These are phyloP conservation scores for Jatropha curcas DNA, from an alignment of 345 rosid genomes.

Conservation along the genomic window DNA sequence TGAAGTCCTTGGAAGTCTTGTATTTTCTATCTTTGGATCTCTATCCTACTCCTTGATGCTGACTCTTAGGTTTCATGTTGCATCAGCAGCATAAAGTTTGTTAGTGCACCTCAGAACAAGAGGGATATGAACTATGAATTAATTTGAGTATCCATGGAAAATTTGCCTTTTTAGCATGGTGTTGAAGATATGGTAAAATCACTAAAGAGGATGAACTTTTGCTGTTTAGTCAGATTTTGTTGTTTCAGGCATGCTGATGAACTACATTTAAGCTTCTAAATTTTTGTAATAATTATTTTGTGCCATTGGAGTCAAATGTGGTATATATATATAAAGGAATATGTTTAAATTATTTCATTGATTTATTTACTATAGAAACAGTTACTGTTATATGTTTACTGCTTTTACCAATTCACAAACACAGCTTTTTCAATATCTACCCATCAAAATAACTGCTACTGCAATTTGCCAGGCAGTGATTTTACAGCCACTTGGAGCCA, in stretches of 20 bases:
- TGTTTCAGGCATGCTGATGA: neutral
- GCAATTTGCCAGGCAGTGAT: conserved; percentile 66
- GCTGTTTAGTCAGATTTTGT: neutral
- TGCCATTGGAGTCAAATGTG: neutral
- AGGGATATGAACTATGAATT: no score
- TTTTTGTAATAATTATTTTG: neutral
- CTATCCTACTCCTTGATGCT: neutral
- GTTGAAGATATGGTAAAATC: no score
- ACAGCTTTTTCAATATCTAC: neutral
- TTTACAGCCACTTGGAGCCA: conserved; percentile 89
- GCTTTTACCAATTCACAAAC: neutral
- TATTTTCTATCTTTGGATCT: neutral
- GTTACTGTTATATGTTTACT: neutral
- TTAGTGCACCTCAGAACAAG: no score
- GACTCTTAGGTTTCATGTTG: no score
- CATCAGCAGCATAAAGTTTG: no score
- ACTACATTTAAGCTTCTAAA: no score
- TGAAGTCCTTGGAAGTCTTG: neutral
- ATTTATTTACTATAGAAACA: neutral
- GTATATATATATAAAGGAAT: no score
- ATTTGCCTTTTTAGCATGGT: no score
- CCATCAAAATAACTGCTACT: conserved; percentile 11
- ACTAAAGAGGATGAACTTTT: neutral
- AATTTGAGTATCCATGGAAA: no score
- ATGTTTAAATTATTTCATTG: neutral